Base-by-base conservation (phyloP, 371 early-diverging fungal species). In the Mucor mucedo region DNA sequence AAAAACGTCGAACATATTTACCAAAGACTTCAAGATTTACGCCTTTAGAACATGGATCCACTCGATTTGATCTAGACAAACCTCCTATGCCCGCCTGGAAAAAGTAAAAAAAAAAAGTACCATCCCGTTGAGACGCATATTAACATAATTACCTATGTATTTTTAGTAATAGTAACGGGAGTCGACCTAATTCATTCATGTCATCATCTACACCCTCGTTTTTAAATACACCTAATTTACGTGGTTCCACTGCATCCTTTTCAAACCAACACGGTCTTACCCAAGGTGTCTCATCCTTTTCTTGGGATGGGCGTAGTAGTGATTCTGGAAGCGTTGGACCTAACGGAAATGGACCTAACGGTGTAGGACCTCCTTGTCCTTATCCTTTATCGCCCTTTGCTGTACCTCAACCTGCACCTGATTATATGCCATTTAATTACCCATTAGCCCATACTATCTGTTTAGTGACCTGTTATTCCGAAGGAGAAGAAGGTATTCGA, bases 381-480 rank as follows among this genome's bases (percentile, higher is more conserved):
- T 71, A 73, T 32, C 76, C 77, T 9, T 40, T 82, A 6, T 78
- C 82, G 9, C 76, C 74, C 5, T 60, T 72, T 62, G 74, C 70
- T 0, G 62, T 84, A 4, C 71, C 66, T 14, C 85, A 85, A 55
- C 87, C 89, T 2, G 66, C 82, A 2, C 58, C 71, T 1, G 77
- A 77, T 35, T 86, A 77, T 62, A 80, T 85, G 78, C 91, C 89
- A 21, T 91, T 83, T 72, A 85, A 90, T 60, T 90, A 88, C 66
- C 82, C 86, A 3, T 72, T 91, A n/a, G 87, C 86, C 3, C 89
- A 90, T 70, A 90, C 92, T 14, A 82, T 93, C 61, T 83, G 89
- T 49, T 76, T 93, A 29, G 91, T 93, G 4, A 95, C 97, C 1
- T 92, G 93, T 67, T 98, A 98, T 76, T 93, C 94, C 5, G 98